A percentile compares a stretch with the other conserved stretches of the same genome.
Conservation (phyloP, 306 rosid species). For the Malus orientalis region DNA sequence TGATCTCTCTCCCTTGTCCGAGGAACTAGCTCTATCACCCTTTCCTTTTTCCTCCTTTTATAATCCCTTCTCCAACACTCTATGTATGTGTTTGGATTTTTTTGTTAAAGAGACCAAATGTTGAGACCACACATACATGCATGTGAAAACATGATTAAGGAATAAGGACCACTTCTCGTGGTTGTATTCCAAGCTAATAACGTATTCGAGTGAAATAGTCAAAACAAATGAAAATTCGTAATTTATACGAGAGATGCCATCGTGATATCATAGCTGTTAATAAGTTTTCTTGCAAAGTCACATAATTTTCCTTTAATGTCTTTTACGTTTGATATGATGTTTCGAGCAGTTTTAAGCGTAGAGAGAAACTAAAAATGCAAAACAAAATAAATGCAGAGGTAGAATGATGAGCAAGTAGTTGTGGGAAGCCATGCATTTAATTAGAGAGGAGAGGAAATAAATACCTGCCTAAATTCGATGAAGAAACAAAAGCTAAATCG, state of each 20-base stretch:
- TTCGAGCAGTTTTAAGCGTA: too few relatives aligned
- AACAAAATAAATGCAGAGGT: background rate
- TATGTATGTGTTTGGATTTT: background rate
- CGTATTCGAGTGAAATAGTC: background rate
- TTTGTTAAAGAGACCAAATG: background rate
- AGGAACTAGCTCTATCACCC: background rate
- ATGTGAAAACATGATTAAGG: too few relatives aligned
- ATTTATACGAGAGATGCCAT: too few relatives aligned
- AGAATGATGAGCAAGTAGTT: conserved; percentile 2
- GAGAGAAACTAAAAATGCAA: background rate
- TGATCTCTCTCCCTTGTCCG: background rate
- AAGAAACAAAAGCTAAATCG: background rate
- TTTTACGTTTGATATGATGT: too few relatives aligned
- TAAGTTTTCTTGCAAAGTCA: background rate
- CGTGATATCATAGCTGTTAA: background rate
- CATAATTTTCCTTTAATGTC: background rate
- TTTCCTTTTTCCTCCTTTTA: background rate
- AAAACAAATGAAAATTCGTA: background rate
- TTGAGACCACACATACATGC: background rate
- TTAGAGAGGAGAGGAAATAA: background rate
- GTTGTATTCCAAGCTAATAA: too few relatives aligned
- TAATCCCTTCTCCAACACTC: background rate
- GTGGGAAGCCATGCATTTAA: background rate
- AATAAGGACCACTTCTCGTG: conserved; percentile 14
- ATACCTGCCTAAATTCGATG: background rate